These are phyloP conservation scores for Sechiopsis laciniata DNA, from an alignment of 306 rosid species.

Conservation along the genomic window DNA sequence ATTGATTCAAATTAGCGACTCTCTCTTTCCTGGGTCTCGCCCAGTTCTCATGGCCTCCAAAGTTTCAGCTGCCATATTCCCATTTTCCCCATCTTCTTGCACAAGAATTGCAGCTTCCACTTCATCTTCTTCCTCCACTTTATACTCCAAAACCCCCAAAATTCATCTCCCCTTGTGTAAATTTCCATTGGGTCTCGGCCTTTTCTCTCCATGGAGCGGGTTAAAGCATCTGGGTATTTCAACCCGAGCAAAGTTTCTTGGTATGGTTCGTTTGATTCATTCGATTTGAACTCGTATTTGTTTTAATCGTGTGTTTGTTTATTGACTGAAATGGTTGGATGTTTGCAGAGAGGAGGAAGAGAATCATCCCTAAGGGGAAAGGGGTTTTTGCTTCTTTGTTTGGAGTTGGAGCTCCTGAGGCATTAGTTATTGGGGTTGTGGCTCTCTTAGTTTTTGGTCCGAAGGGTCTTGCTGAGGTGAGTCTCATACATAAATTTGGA, in stretches of 20 bases:
- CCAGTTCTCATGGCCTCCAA: conserved; percentile 65
- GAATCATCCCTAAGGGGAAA: conserved; percentile 41
- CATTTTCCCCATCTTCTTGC: conserved; percentile 33
- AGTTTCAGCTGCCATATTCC: conserved; percentile 35
- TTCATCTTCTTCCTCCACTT: conserved; percentile 24
- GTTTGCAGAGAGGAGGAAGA: conserved; percentile 51
- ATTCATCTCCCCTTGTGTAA: conserved; percentile 34
- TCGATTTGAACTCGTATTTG: background rate
- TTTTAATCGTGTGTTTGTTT: background rate
- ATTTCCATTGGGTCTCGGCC: conserved; percentile 44
- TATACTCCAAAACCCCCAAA: conserved; percentile 31
- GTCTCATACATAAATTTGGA: conserved; percentile 21
- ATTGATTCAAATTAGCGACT: background rate
- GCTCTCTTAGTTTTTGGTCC: conserved; percentile 99
- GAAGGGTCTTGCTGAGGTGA: conserved; percentile 98
- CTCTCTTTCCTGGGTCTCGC: background rate
- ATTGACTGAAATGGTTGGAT: background rate
- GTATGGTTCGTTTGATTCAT: conserved; percentile 16
- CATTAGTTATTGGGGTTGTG: conserved; percentile 93
- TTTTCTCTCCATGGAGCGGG: conserved; percentile 77
- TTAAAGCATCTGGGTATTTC: conserved; percentile 71
- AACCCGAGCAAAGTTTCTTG: conserved; percentile 31
- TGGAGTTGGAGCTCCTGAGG: conserved; percentile 99
- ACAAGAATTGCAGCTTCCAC: conserved; percentile 29
- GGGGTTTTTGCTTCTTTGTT: conserved; percentile 84